Conservation (phyloP, 768 basidiomycete genomes). For the Termitomyces sp. region DNA sequence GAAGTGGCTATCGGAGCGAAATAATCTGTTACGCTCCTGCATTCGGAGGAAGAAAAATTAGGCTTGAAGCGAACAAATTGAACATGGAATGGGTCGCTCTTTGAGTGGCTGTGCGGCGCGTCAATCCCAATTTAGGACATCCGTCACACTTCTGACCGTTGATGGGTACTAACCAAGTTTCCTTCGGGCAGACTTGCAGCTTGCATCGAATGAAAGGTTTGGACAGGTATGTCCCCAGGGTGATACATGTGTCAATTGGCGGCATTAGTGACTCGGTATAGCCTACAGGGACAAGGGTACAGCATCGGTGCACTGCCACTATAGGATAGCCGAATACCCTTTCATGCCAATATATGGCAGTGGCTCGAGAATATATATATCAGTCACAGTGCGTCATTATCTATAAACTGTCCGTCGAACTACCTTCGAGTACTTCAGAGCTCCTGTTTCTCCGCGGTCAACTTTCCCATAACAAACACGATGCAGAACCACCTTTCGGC, state of each 20-base stretch:
- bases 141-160: background rate
- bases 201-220: background rate
- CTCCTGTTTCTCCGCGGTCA: constrained; percentile 2
- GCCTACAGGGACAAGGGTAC: constrained; percentile 2
- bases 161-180: constrained; percentile 1
- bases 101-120: constrained; percentile 5
- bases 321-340: background rate
- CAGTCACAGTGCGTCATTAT: constrained; percentile 4
- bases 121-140: background rate
- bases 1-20: background rate
- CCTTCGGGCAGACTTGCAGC: background rate
- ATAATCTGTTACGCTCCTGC: background rate
- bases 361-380: constrained; percentile 8
- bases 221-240: constrained; percentile 6
- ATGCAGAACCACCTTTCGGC: constrained; percentile 20
- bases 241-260: constrained; percentile 3
- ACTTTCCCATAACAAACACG: background rate
- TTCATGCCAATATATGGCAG: constrained; percentile 1
- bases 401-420: background rate
- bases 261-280: constrained; percentile 10
- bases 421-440: background rate
- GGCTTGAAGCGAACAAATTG: constrained; percentile 2
- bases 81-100: background rate
- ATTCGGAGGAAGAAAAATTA: background rate
- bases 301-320: background rate